Evolutionary conservation across 2,329 filamentous ascomycete genomes (phyloP), one percentile per base, ranked within the genome.

Genomic region (Paradendryphiella salina): DNA sequence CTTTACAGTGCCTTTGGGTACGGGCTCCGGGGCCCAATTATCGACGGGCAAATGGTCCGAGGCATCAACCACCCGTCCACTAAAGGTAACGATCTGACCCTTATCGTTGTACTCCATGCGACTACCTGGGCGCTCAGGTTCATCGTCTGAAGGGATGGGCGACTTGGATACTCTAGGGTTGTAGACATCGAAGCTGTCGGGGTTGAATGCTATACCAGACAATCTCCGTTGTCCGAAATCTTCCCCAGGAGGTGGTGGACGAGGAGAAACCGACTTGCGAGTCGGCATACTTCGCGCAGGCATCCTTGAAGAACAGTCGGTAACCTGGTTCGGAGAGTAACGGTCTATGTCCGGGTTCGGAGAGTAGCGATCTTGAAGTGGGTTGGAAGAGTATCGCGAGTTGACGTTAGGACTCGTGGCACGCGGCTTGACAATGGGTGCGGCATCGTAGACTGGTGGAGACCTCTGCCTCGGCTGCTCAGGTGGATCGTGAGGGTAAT

Each of bases 41-140:
- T 89, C 85, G 67, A 90, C 82, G 0, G 89, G 89, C 11, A 92
- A 78, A 66, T 92, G 88, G 70, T 93, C 89, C 0, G 87, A 90
- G 1, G 89, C 89, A 65, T 93, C 89, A 47, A 93, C 82, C 63
- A 90, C 86, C 47, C 86, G 81, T 5, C 89, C 89, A 66, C 90
- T 87, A 56, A 88, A 81, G 1, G 84, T 87, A 45, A 91, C 85
- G 54, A 92, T 90, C 64, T 89, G 89, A 7, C 83, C 85, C 43
- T 82, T 80, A 0, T 79, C 74, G 45, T 85, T 72, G 55, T 69
- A 60, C 34, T 72, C 82, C 57, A 79, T 76, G 42, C 63, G 62
- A 40, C 65, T 70, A 1, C 65, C 60, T 2, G 65, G 65, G 1
- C 64, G 61, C 33, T 70, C 64, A 3, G 17, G 35, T 17, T 70